phyloP scores from a whole-genome alignment of 2,329 filamentous ascomycete genomes.

The Fusarium luffae region DNA sequence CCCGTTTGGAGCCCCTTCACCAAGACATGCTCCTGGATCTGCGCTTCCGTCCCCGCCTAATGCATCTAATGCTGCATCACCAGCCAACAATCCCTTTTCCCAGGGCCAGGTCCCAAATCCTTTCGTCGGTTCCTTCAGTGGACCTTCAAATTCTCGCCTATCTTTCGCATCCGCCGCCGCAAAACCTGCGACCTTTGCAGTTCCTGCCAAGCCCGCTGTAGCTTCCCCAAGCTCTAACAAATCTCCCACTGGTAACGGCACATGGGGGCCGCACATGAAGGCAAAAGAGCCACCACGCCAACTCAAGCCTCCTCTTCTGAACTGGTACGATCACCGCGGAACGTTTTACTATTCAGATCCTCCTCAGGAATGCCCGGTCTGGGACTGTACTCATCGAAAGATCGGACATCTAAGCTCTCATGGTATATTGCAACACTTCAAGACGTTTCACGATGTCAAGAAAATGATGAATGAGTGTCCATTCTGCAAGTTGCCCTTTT shows the following conservation, averaged over 20 bases:
- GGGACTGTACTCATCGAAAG: background rate
- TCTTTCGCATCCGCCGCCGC: background rate
- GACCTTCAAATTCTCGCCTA: background rate
- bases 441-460: background rate
- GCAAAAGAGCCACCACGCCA: conserved; percentile 12
- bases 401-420: conserved; percentile 11
- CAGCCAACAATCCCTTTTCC: background rate
- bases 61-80: background rate
- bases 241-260: background rate
- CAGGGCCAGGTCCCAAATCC: background rate
- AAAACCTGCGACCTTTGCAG: background rate
- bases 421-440: conserved; percentile 28
- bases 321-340: conserved; percentile 32
- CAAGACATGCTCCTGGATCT: background rate
- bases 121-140: background rate
- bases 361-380: conserved; percentile 7
- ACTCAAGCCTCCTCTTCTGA: conserved; percentile 12
- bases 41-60: too few relatives aligned
- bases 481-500: conserved; percentile 32
- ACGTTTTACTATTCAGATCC: conserved; percentile 6
- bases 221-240: background rate
- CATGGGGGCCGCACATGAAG: background rate
- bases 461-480: conserved; percentile 13
- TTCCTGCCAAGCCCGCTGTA: background rate
- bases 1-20: background rate